These are phyloP conservation scores for Trypanosoma congolense DNA, from an alignment of 208 protist genomes.

Conservation along the genomic window DNA sequence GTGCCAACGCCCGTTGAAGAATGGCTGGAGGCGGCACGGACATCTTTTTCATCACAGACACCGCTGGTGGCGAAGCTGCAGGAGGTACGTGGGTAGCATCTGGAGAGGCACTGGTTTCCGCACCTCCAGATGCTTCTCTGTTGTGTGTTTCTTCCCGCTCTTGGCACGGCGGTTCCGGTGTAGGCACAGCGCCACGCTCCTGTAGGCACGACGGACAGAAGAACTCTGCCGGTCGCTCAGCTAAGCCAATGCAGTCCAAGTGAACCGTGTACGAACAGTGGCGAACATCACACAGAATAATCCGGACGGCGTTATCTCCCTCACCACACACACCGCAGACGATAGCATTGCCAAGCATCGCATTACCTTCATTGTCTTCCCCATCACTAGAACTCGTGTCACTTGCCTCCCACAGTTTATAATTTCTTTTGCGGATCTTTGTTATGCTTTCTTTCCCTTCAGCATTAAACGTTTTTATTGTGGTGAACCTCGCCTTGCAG, in stretches of 20 bases:
- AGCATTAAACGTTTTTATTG: constrained; percentile 38
- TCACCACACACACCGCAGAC: constrained; percentile 62
- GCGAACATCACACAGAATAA: constrained; percentile 83
- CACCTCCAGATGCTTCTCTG: too few species aligned
- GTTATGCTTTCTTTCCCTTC: constrained; percentile 43
- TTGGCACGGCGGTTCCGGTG: too few species aligned
- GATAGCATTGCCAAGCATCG: constrained; percentile 17
- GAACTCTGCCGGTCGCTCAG: constrained; percentile 64
- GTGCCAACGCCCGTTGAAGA: too few species aligned
- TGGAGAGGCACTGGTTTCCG: too few species aligned
- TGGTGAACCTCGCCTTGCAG: constrained; percentile 84
- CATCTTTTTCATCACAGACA: too few species aligned
- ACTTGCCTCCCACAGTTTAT: constrained; percentile 31
- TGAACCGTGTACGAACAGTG: constrained; percentile 72
- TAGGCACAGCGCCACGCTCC: too few species aligned
- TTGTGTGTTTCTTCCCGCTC: too few species aligned
- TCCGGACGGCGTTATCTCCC: constrained; percentile 50
- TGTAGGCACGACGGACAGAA: constrained; percentile 59
- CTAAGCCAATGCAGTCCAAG: constrained; percentile 61
- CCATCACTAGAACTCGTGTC: constrained; percentile 34
- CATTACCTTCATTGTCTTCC: constrained; percentile 19
- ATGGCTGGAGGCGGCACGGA: too few species aligned
- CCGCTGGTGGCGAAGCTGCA: too few species aligned
- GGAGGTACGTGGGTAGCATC: too few species aligned
- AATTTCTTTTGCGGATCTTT: constrained; percentile 82